Evolutionary conservation across 2,329 filamentous ascomycete species (phyloP).

Genomic region (Cladobotryum protrusum): DNA sequence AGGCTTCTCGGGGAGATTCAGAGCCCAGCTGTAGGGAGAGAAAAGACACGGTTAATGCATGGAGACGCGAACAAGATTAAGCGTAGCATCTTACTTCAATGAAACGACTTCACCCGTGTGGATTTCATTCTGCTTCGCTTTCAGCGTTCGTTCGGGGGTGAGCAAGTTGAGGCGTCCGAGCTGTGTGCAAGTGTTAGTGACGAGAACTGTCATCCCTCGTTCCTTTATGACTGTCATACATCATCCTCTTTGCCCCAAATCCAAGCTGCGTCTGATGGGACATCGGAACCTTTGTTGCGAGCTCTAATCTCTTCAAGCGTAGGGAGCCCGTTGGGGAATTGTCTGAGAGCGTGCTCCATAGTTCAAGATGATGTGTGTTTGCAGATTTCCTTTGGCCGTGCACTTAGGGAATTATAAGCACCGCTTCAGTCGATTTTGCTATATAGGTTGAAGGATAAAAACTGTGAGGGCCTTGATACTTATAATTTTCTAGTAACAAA

Average conservation of each 20-base stretch:
- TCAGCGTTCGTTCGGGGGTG: neutral
- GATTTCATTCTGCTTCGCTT: neutral
- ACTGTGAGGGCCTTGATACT: too few relatives aligned
- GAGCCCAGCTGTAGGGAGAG: neutral
- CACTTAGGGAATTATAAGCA: too few relatives aligned
- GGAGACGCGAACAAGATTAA: neutral
- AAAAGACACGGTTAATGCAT: neutral
- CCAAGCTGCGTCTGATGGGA: conserved; percentile 1
- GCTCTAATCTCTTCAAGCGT: conserved; percentile 1
- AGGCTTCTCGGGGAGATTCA: conserved; percentile 1
- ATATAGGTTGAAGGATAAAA: too few relatives aligned
- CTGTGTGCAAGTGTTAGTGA: neutral
- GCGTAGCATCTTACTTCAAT: neutral
- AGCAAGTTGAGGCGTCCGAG: neutral
- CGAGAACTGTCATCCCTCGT: too few relatives aligned
- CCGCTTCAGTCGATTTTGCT: too few relatives aligned
- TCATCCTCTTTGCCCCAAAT: conserved; percentile 3
- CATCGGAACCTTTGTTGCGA: neutral
- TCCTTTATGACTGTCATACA: neutral
- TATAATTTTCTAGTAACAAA: too few relatives aligned
- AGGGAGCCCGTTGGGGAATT: neutral
- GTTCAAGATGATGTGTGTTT: too few relatives aligned
- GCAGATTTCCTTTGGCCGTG: too few relatives aligned
- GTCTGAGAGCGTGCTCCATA: neutral
- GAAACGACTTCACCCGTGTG: neutral